Conservation (phyloP, 768 basidiomycete species). For the Tricholomella constricta region DNA sequence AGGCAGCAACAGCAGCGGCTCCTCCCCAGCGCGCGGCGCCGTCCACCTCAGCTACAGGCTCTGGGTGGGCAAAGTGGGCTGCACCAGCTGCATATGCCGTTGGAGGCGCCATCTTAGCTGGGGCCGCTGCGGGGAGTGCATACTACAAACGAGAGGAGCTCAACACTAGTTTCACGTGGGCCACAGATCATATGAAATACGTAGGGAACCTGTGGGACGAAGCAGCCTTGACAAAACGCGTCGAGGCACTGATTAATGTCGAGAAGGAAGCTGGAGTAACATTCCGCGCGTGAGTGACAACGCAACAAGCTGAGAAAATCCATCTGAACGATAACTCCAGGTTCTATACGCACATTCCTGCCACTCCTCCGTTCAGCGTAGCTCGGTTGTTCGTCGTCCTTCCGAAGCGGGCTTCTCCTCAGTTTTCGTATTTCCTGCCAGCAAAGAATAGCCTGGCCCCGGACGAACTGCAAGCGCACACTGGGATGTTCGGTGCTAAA, state of each 20-base stretch:
- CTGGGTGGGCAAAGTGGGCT: conserved; percentile 65
- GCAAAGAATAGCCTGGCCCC: conserved; percentile 65
- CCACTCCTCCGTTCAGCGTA: conserved; percentile 55
- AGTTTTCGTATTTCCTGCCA: conserved; percentile 58
- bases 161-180: conserved; percentile 68
- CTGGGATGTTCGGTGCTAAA: conserved; percentile 79
- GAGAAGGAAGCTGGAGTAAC: conserved; percentile 63
- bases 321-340: conserved; percentile 38
- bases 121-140: conserved; percentile 82
- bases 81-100: conserved; percentile 64
- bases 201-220: conserved; percentile 87
- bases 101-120: conserved; percentile 75
- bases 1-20: conserved; percentile 34
- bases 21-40: conserved; percentile 22
- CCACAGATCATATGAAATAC: conserved; percentile 88
- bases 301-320: neutral
- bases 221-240: conserved; percentile 54
- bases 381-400: conserved; percentile 79
- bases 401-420: conserved; percentile 54
- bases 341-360: conserved; percentile 79
- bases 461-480: conserved; percentile 86
- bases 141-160: conserved; percentile 83
- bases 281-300: conserved; percentile 66
- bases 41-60: conserved; percentile 32
- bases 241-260: conserved; percentile 62